These are phyloP conservation scores for Paraurostyla sp. DNA, from an alignment of 73 alveolate genomes.

Conservation along the genomic window DNA sequence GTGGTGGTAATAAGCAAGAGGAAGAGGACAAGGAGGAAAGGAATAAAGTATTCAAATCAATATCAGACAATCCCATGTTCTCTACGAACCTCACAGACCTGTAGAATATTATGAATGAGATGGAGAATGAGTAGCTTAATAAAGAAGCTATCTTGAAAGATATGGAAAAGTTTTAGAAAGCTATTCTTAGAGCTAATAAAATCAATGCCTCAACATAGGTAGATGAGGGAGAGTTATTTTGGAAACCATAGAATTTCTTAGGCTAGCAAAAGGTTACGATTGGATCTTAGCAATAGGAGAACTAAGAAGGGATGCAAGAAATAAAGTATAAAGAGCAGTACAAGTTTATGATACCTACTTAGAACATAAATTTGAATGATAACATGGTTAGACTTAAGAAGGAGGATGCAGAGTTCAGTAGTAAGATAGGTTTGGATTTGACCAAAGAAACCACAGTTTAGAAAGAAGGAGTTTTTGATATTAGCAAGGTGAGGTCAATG, in stretches of 20 bases:
- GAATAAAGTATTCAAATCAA: constrained; percentile 21
- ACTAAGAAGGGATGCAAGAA: constrained; percentile 16
- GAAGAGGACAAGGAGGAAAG: constrained; percentile 68
- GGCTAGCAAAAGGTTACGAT: background rate
- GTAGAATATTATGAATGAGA: constrained; percentile 50
- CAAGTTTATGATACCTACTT: constrained; percentile 49
- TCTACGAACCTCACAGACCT: constrained; percentile 49
- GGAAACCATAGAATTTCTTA: constrained; percentile 50
- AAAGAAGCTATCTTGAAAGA: constrained; percentile 51
- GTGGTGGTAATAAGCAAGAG: constrained; percentile 18
- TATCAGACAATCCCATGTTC: constrained; percentile 57
- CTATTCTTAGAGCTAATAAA: constrained; percentile 45
- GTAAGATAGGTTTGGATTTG: constrained; percentile 55
- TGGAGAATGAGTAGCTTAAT: constrained; percentile 61
- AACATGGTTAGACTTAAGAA: constrained; percentile 37
- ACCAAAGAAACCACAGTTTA: constrained; percentile 19
- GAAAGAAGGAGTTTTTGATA: constrained; percentile 69
- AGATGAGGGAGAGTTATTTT: constrained; percentile 63
- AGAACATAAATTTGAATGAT: constrained; percentile 21
- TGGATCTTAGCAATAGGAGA: background rate
- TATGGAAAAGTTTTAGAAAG: constrained; percentile 67
- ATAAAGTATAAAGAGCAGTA: constrained; percentile 1
- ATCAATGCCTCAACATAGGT: constrained; percentile 62
- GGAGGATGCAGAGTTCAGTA: constrained; percentile 41
- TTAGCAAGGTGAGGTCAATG: constrained; percentile 59